Base-by-base conservation (phyloP, 768 basidiomycete species). In the Podaxis sp. region DNA sequence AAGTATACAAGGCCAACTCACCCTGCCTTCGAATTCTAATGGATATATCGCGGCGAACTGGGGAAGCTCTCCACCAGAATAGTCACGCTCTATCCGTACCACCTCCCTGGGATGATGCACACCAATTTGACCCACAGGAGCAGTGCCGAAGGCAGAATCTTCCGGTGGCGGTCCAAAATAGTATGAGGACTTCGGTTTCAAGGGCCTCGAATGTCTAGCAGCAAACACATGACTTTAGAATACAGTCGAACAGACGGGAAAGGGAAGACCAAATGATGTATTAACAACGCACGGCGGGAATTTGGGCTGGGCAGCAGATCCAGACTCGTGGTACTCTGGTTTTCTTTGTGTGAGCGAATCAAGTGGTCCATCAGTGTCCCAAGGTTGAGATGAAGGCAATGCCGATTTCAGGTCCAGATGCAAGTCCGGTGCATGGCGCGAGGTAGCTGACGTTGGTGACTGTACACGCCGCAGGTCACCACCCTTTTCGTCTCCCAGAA, bases 1-100 rank as follows among this genome's bases (percentile, higher is more conserved):
- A 24, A 19, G 19, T 57, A 37, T 8, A 59, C 36, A 36, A 55
- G 13, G 6, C 22, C 56, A 41, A 78, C 91, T 70, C 69, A 96
- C 95, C 73, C 97, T 83, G 51, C 94, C 93, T 67, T 98, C 96
- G 4, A 99, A 80, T 73, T 99, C 97, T 46, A 96, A 76, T 1
- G 94, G 95, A 74, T 90, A 99, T 66, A 89, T 85, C 0, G 93
- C 84, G 37, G 92, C 83, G 73, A 99, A 97, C 75, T 98, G 96
- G 33, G 88, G 83, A 6, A 96, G 79, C 71, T 98, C 96, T 2
- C 96, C 97, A 0, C 88, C 88, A 13, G 80, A 85, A 72, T 97
- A 99, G 73, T 99, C 97, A 57, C 97, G 78, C 74, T 98, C 96
- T 46, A 99, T 79, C 50, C 96, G 82, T 56, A 99, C 78, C 62